A percentile compares a stretch with the other conserved stretches of the same genome.
phyloP scores from a whole-genome alignment of 2,329 filamentous ascomycete species.

The Tolypocladium endophyticum region DNA sequence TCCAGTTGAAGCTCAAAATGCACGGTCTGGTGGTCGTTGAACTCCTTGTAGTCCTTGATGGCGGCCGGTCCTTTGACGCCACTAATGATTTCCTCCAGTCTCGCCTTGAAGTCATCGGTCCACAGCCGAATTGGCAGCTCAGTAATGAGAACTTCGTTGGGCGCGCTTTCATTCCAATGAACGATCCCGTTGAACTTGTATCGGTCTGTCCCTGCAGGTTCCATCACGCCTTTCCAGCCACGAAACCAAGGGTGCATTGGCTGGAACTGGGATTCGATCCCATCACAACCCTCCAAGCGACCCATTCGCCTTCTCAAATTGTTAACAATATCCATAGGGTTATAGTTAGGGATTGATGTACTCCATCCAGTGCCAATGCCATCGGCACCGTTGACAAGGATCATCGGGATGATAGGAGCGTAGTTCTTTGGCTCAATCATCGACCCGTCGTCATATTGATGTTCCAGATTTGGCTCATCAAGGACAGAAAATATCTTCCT shows the following conservation, averaged over 20 bases:
- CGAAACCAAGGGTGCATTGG: constrained; percentile 85
- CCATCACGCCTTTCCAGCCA: constrained; percentile 77
- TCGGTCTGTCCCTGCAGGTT: constrained; percentile 59
- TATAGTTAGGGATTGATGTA: constrained; percentile 92
- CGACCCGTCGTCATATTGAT: constrained; percentile 82
- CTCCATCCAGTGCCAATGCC: constrained; percentile 99
- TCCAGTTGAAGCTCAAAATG: constrained; percentile 88
- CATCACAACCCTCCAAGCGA: no score
- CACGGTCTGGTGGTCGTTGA: constrained; percentile 91
- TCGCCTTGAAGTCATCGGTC: constrained; percentile 98
- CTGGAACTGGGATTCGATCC: no score
- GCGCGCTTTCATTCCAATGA: constrained; percentile 49
- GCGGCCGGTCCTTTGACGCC: constrained; percentile 79
- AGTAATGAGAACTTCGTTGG: constrained; percentile 77
- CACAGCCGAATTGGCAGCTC: constrained; percentile 89
- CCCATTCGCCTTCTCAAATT: constrained; percentile 86
- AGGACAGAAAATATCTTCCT: constrained; percentile 70
- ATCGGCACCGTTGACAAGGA: constrained; percentile 90
- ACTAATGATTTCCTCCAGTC: constrained; percentile 87
- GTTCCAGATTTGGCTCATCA: constrained; percentile 78
- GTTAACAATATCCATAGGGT: constrained; percentile 78
- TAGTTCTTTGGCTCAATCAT: constrained; percentile 84
- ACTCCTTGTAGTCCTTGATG: constrained; percentile 99
- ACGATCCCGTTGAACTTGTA: constrained; percentile 86
- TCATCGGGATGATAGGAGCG: constrained; percentile 78